phyloP scores from a whole-genome alignment of 2,329 filamentous ascomycete genomes.

The Ophiostoma sp. region DNA sequence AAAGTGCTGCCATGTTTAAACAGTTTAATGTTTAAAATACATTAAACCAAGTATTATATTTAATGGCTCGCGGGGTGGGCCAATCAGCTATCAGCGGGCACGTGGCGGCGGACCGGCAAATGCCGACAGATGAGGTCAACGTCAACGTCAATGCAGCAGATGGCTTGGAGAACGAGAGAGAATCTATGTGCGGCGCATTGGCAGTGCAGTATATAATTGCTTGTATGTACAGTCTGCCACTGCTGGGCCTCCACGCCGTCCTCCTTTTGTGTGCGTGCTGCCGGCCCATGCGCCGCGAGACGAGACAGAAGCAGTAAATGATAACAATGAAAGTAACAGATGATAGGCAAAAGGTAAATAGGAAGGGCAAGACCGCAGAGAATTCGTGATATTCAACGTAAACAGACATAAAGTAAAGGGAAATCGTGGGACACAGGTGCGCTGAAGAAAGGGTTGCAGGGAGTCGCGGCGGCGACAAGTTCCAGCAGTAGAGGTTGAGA shows the following conservation, averaged over 20 bases:
- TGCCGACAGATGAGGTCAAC: neutral
- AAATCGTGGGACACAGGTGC: neutral
- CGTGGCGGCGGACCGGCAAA: slow-evolving; percentile 1
- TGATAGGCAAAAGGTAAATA: neutral
- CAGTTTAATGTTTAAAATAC: neutral
- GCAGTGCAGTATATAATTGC: no score
- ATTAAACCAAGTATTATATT: slow-evolving; percentile 1
- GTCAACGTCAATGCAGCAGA: no score
- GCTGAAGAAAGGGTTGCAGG: neutral
- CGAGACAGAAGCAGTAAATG: neutral
- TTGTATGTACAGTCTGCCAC: neutral
- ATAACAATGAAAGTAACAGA: neutral
- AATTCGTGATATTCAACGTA: slow-evolving; percentile 6
- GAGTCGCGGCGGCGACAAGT: neutral
- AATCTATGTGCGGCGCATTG: no score
- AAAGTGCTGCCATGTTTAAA: neutral
- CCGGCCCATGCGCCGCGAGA: neutral
- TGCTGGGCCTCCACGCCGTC: neutral
- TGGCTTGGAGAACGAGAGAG: no score
- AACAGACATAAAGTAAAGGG: neutral
- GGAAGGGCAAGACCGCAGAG: neutral
- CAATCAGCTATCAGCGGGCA: slow-evolving; percentile 14
- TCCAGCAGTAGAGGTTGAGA: neutral
- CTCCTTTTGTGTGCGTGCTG: neutral
- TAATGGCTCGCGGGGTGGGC: slow-evolving; percentile 2